phyloP scores from a whole-genome alignment of 2,329 filamentous ascomycete species.

The Penicillium sp. region DNA sequence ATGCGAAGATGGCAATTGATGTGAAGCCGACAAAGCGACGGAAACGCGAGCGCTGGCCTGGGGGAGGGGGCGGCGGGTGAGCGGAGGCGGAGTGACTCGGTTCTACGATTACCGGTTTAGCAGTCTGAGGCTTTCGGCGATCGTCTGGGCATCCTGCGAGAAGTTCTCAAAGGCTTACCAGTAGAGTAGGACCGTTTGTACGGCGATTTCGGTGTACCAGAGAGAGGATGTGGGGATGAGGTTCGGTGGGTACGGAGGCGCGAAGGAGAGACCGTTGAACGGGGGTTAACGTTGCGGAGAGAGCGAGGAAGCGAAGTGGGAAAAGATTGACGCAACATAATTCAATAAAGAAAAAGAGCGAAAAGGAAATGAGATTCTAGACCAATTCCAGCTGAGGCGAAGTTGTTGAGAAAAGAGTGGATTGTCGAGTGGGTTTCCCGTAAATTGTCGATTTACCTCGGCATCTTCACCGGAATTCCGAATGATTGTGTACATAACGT shows the following conservation, averaged over 20 bases:
- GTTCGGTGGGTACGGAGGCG: conserved; percentile 6
- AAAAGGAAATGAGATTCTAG: not conserved
- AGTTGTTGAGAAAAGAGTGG: conserved; percentile 16
- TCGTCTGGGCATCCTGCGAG: not conserved
- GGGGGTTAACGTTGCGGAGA: conserved; percentile 18
- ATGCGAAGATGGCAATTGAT: conserved; percentile 36
- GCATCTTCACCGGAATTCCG: conserved; percentile 2
- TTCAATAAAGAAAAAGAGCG: not conserved
- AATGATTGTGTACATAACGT: not conserved
- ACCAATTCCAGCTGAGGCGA: conserved; percentile 14
- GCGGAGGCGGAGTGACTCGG: conserved; percentile 2
- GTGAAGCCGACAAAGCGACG: conserved; percentile 39
- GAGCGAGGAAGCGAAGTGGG: conserved; percentile 1
- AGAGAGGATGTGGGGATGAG: not conserved
- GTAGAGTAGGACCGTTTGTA: conserved; percentile 8
- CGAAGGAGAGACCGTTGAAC: conserved; percentile 15
- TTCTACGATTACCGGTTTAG: conserved; percentile 1
- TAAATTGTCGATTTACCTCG: conserved; percentile 12
- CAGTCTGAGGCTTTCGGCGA: not conserved
- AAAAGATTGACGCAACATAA: conserved; percentile 14
- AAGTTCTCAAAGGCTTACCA: not conserved
- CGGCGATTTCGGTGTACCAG: not conserved
- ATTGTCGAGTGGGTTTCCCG: not conserved
- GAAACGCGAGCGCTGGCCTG: conserved; percentile 31
- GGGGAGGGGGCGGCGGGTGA: conserved; percentile 10